Conservation (phyloP, 805 yeast species). For the Candida verbasci region DNA sequence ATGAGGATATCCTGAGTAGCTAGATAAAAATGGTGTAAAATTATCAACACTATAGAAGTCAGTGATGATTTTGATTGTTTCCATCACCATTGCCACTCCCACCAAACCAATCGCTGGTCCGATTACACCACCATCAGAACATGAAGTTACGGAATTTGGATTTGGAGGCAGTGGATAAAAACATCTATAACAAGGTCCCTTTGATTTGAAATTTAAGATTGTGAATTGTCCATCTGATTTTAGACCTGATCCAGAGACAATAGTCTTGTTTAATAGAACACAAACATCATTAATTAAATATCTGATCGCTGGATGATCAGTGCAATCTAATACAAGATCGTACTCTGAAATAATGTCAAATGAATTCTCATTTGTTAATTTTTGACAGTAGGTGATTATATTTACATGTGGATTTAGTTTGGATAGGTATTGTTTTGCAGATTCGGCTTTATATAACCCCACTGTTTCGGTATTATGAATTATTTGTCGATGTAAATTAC, state of each 20-base stretch:
- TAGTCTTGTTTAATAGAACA: conserved; percentile 61
- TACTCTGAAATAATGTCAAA: conserved; percentile 57
- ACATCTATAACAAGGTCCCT: conserved; percentile 93
- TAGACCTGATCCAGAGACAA: conserved; percentile 90
- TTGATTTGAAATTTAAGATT: conserved; percentile 56
- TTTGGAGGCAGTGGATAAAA: conserved; percentile 89
- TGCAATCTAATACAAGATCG: conserved; percentile 85
- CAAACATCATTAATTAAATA: conserved; percentile 84
- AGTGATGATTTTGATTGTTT: conserved; percentile 70
- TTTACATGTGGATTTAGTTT: conserved; percentile 66
- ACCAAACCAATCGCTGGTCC: conserved; percentile 96
- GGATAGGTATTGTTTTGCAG: conserved; percentile 57
- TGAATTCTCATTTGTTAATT: conserved; percentile 54
- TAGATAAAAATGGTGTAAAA: conserved; percentile 65
- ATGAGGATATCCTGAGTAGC: conserved; percentile 63
- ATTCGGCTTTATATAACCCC: conserved; percentile 71
- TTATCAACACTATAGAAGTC: conserved; percentile 45
- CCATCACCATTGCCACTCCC: conserved; percentile 87
- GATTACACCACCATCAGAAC: conserved; percentile 89
- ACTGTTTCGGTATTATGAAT: conserved; percentile 65
- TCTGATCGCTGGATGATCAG: conserved; percentile 86
- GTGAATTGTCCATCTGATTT: conserved; percentile 88
- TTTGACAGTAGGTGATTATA: conserved; percentile 47
- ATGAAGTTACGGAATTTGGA: conserved; percentile 73
- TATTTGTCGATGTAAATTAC: conserved; percentile 88